Evolutionary conservation across 2,329 filamentous ascomycete genomes (phyloP), one percentile per base, ranked within the genome.

Genomic region (Penicillium sp.): DNA sequence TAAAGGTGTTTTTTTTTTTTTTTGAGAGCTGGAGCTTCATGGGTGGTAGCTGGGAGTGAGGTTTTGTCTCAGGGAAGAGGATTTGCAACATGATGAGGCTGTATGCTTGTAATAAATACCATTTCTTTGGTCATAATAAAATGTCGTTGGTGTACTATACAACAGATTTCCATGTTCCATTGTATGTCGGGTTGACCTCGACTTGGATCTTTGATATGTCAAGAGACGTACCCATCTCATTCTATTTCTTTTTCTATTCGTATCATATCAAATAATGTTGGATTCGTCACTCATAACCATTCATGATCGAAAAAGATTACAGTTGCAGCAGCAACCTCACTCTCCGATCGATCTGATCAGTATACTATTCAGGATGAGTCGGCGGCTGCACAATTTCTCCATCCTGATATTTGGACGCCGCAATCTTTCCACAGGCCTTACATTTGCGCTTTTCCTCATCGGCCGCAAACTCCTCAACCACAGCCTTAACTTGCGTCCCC

Each of bases 401-500:
- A 35, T 74, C 71, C 30, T 59, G 66, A 53, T 70, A 77, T 57
- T 60, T 74, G 0, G 67, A 66, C 11, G 91, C 85, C 28, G 91
- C 91, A 65, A 96, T 64, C 55, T 80, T 78, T 22, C 92, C 91
- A 74, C 94, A 99, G 30, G 79, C 82, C 63, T 80, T 80, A 75
- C 94, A 99, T 56, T 77, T 91, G 72, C 93, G 84, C 74, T 83
- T 84, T 57, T 84, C 80, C 54, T 85, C 82, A 68, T 88, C 85
- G 1, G 73, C 81, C 74, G 86, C 88, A 74, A 97, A 97, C 19
- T 80, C 81, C 74, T 96, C 86, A 36, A 97, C 93, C 8, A 90
- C 92, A 50, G 84, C 84, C 80, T 97, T 97, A 70, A 99, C 93
- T 84, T 97, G 94, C 25, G 88, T 93, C 19, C 93, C 93, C 61